Evolutionary conservation across 1,139 yeast genomes (phyloP).

Genomic region (Nematodospora anomalae): DNA sequence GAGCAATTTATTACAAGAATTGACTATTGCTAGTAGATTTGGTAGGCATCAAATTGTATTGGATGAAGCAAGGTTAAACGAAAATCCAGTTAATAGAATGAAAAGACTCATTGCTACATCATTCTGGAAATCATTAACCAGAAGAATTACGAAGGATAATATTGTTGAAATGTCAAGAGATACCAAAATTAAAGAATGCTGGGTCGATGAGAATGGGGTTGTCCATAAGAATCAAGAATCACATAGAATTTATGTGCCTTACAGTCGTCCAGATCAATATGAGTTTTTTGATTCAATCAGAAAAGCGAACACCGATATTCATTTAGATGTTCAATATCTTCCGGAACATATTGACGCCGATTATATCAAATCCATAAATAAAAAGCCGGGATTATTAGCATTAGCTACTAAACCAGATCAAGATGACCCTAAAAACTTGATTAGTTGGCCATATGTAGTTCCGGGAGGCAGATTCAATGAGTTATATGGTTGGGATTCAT

Average conservation of each 20-base stretch:
- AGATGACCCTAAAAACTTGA: constrained; percentile 49
- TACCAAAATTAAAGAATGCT: constrained; percentile 68
- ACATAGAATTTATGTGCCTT: constrained; percentile 81
- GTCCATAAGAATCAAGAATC: constrained; percentile 33
- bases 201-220: constrained; percentile 37
- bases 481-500: constrained; percentile 97
- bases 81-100: constrained; percentile 82
- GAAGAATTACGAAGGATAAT: constrained; percentile 63
- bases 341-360: constrained; percentile 61
- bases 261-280: constrained; percentile 66
- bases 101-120: constrained; percentile 71
- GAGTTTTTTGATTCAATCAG: constrained; percentile 64
- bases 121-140: constrained; percentile 81
- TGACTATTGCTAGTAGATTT: constrained; percentile 79
- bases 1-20: constrained; percentile 83
- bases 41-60: constrained; percentile 77
- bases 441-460: constrained; percentile 84
- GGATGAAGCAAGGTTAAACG: constrained; percentile 82
- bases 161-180: constrained; percentile 76
- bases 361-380: constrained; percentile 75
- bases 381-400: constrained; percentile 83
- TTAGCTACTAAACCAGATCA: constrained; percentile 63
- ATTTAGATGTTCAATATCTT: constrained; percentile 74
- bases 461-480: constrained; percentile 98
- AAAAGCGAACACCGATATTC: constrained; percentile 52